phyloP scores from a whole-genome alignment of 1,284 basidiomycete genomes.

The Psilocybe mexicana region DNA sequence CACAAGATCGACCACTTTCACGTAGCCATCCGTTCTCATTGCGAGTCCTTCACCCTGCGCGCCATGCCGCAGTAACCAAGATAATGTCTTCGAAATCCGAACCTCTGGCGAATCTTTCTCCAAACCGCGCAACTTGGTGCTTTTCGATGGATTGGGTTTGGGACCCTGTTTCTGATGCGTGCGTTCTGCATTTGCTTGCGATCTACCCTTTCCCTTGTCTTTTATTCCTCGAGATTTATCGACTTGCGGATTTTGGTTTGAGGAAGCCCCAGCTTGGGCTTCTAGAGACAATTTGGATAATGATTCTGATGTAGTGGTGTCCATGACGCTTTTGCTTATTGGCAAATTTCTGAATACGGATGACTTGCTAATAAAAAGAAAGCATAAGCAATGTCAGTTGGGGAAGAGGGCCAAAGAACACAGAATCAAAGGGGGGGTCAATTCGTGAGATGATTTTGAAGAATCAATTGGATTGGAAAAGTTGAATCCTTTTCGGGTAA shows the following conservation, averaged over 20 bases:
- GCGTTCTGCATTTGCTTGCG: background rate
- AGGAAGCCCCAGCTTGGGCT: background rate
- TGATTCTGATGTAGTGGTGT: constrained; percentile 2
- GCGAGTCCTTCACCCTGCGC: constrained; percentile 72
- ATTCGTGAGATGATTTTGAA: too few species aligned
- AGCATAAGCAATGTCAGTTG: background rate
- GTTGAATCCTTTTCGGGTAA: too few species aligned
- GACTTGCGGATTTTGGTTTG: background rate
- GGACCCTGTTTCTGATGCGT: background rate
- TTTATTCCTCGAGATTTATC: constrained; percentile 6
- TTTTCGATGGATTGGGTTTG: constrained; percentile 9
- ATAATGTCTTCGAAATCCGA: constrained; percentile 74
- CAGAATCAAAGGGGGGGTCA: background rate
- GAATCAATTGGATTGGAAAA: too few species aligned
- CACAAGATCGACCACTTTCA: constrained; percentile 74
- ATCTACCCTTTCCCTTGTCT: constrained; percentile 11
- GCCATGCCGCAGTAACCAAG: constrained; percentile 86
- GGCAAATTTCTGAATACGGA: constrained; percentile 3
- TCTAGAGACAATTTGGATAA: constrained; percentile 4
- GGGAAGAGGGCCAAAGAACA: background rate
- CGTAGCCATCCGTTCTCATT: constrained; percentile 81
- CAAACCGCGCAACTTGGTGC: constrained; percentile 45
- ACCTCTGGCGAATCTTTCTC: constrained; percentile 52
- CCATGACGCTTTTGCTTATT: background rate
- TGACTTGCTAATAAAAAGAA: constrained; percentile 5